These are phyloP conservation scores for Asparagopsis taxiformis DNA, from an alignment of 31 red algal species.

Conservation along the genomic window DNA sequence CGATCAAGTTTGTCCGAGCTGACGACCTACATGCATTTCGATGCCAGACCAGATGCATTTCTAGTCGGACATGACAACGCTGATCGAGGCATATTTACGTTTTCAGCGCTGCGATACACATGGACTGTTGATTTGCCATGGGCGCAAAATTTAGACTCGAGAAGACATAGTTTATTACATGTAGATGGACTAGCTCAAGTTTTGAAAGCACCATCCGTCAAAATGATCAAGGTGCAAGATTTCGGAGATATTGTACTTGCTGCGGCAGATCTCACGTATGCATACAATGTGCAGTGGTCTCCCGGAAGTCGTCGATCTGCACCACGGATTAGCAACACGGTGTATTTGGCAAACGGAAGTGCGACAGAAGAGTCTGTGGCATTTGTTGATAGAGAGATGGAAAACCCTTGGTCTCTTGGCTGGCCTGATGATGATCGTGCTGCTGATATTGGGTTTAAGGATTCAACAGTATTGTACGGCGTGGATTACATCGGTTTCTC, in stretches of 20 bases:
- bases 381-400: background rate
- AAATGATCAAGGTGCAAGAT: constrained; percentile 28
- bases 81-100: constrained; percentile 54
- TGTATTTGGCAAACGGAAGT: background rate
- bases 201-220: constrained; percentile 30
- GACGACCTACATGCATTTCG: constrained; percentile 60
- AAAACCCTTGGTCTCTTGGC: constrained; percentile 12
- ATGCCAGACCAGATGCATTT: constrained; percentile 58
- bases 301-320: background rate
- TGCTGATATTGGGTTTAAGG: constrained; percentile 7
- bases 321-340: background rate
- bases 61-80: constrained; percentile 52
- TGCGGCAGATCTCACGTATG: constrained; percentile 31
- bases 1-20: constrained; percentile 29
- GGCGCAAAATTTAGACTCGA: constrained; percentile 18
- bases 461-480: background rate
- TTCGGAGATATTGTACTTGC: constrained; percentile 10
- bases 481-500: constrained; percentile 6
- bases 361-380: background rate
- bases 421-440: constrained; percentile 21
- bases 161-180: constrained; percentile 32
- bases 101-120: constrained; percentile 28
- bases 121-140: constrained; percentile 47
- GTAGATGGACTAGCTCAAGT: constrained; percentile 52
- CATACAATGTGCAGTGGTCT: constrained; percentile 43